phyloP scores from a whole-genome alignment of 1,284 basidiomycete species.

The Ganoderma lingzhi region DNA sequence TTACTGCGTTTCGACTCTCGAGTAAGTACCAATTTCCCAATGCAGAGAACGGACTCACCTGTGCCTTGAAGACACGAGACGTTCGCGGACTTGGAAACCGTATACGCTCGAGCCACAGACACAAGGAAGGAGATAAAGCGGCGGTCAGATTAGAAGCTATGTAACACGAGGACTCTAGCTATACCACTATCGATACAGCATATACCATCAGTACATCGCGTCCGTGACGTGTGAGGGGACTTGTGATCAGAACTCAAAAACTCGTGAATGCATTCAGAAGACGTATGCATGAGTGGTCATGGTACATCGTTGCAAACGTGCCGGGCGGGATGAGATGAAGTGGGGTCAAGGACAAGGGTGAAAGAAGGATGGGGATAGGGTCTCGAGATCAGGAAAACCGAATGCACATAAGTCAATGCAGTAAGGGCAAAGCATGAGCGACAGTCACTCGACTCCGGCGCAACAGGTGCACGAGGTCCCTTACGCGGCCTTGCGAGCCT shows the following conservation, averaged over 20 bases:
- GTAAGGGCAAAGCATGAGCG: constrained; percentile 29
- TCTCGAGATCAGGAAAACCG: constrained; percentile 5
- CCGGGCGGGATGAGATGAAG: not conserved
- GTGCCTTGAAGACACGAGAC: not conserved
- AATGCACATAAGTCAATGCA: constrained; percentile 16
- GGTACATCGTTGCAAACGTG: constrained; percentile 11
- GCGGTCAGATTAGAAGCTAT: constrained; percentile 29
- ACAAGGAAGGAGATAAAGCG: constrained; percentile 13
- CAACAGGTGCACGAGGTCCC: constrained; percentile 7
- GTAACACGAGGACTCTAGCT: constrained; percentile 32
- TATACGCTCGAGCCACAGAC: not conserved
- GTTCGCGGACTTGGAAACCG: not conserved
- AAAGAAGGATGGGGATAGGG: not conserved
- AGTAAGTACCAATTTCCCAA: not conserved
- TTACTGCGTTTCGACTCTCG: not conserved
- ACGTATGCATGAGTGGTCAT: constrained; percentile 13
- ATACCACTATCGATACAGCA: constrained; percentile 36
- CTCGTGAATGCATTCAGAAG: constrained; percentile 27
- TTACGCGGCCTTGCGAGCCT: constrained; percentile 33
- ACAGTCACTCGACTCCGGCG: constrained; percentile 21
- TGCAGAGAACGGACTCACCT: not conserved
- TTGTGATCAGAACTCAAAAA: constrained; percentile 10
- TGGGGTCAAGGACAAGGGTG: not conserved
- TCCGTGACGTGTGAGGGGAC: constrained; percentile 16
- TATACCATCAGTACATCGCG: constrained; percentile 33